A percentile compares a stretch with the other conserved stretches of the same genome.
These are phyloP conservation scores for Colletotrichum euphorbiae DNA, from an alignment of 2,329 filamentous ascomycete genomes.

Conservation along the genomic window DNA sequence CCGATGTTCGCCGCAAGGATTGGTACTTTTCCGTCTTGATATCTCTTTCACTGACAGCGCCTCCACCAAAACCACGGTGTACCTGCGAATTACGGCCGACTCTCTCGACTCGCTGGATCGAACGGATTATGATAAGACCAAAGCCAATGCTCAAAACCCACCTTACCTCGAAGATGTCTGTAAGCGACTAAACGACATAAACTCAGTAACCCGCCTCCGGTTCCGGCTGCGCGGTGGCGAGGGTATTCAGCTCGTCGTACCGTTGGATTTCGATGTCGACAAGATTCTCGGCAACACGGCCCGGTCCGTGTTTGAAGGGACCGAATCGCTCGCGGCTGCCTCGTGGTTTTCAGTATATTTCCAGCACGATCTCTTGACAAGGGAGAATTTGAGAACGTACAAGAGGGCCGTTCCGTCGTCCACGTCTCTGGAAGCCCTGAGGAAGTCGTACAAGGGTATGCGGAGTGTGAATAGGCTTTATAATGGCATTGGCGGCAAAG, in stretches of 20 bases:
- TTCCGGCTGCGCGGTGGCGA: neutral
- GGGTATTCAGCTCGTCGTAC: constrained; percentile 1
- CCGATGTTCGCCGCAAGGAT: neutral
- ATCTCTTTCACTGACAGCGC: neutral
- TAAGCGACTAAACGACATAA: neutral
- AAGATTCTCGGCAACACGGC: neutral
- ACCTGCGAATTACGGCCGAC: neutral
- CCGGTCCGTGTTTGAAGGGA: neutral
- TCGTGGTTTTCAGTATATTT: constrained; percentile 25
- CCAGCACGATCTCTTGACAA: neutral
- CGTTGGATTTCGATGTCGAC: neutral
- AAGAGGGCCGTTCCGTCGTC: neutral
- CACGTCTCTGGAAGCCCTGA: neutral
- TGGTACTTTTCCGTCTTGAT: constrained; percentile 8
- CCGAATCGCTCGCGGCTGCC: neutral
- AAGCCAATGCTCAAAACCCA: neutral
- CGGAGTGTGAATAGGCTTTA: constrained; percentile 4
- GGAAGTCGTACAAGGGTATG: constrained; percentile 14
- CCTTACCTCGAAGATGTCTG: neutral
- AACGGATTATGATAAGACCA: neutral
- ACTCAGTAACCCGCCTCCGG: constrained; percentile 5
- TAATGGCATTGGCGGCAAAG: constrained; percentile 6
- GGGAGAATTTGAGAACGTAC: neutral
- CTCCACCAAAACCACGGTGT: neutral
- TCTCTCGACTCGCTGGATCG: neutral